Percentiles rank a stretch among this genome's conserved stretches.
These are phyloP conservation scores for Juglanconis juglandina DNA, from an alignment of 2,329 filamentous ascomycete species.

Conservation along the genomic window DNA sequence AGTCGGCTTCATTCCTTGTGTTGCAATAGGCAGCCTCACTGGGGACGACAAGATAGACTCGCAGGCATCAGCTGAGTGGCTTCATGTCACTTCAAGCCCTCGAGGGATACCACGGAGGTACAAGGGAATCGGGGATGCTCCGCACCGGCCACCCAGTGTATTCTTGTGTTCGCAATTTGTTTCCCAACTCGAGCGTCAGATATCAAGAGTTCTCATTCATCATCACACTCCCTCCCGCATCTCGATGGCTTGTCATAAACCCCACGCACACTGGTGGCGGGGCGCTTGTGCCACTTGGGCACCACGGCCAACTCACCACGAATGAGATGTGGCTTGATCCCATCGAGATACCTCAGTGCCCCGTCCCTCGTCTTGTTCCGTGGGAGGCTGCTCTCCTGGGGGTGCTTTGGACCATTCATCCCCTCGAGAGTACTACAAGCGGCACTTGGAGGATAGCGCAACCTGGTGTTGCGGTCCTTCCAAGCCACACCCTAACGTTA, in stretches of 20 bases:
- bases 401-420: not conserved
- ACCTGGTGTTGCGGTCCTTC: conserved; percentile 6
- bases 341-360: not conserved
- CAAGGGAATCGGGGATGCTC: not conserved
- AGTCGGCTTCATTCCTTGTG: conserved; percentile 12
- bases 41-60: not conserved
- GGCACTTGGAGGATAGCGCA: conserved; percentile 10
- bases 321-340: not conserved
- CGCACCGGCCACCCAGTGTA: not conserved
- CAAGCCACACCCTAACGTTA: conserved; percentile 12
- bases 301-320: conserved; percentile 9
- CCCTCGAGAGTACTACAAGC: not conserved
- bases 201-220: not conserved
- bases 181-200: not conserved
- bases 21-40: conserved; percentile 1
- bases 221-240: not conserved
- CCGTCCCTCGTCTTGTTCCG: not conserved
- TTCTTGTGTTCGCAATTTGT: not conserved
- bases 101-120: not conserved
- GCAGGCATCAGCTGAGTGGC: not conserved
- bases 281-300: conserved; percentile 2
- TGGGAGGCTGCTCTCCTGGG: not conserved
- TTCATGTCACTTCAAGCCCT: not conserved
- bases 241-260: not conserved
- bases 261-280: not conserved